Evolutionary conservation across 352 stramenopile species (phyloP), one percentile per base, ranked within the genome.

Genomic region (Phytophthora citrophthora): DNA sequence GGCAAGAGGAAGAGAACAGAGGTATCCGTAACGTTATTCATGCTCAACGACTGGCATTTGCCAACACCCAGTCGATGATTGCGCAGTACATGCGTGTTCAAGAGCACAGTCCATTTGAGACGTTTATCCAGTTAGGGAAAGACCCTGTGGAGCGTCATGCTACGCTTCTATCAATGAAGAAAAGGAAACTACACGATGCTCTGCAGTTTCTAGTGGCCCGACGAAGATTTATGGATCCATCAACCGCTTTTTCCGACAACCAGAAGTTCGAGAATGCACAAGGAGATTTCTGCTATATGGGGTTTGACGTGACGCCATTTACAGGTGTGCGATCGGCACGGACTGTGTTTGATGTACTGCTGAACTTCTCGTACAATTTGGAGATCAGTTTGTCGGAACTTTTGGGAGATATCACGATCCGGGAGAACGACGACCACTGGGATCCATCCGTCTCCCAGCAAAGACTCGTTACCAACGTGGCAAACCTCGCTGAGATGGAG

Each of bases 251-350:
- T 26, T 57, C 71, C 10, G 72, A 83, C 44, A 70, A 68, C 23
- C 72, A 86, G 44, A 79, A 74, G 32, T 83, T 81, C 32, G 72
- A 81, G 46, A 78, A 68, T 44, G 57, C 61, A 4, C 57, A 77
- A 8, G 66, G 66, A 44, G 73, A 79, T 54, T 80, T 70, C 45
- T 75, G 54, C 68, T 70, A 72, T 39, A 61, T 73, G 51, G 75
- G 77, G 31, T 88, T 85, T 52, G 79, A 88, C 47, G 60, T 86
- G 29, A 88, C 76, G 12, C 79, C 79, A 15, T 84, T 86, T 61
- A 54, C 43, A n/a, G 64, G 52, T 0, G 29, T 79, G 8, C 55
- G 40, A 13, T 62, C 46, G 12, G 64, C 67, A 27, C 66, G 63
- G 11, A 71, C 70, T 10, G 72, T 85, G 11, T 84, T 83, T 54